phyloP scores from a whole-genome alignment of 208 protist genomes.

The Wallacemonas sp. region DNA sequence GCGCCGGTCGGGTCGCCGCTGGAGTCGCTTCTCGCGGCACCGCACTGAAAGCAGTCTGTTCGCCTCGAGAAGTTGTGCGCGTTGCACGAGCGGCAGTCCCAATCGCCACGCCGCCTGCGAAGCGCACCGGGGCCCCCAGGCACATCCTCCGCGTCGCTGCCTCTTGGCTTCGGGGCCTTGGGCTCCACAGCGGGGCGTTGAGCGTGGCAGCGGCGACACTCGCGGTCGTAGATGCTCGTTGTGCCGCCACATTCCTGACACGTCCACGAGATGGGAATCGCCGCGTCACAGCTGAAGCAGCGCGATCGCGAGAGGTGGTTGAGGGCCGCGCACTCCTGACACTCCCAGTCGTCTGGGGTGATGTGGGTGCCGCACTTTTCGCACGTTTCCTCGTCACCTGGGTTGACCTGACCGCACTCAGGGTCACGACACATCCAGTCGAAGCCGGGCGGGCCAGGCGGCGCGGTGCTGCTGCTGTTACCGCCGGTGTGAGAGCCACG shows the following conservation, averaged over 20 bases:
- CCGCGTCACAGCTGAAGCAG: slow-evolving; percentile 73
- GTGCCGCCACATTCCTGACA: slow-evolving; percentile 49
- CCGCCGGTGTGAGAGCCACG: background rate
- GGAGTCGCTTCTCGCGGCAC: too few relatives aligned
- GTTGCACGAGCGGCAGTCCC: slow-evolving; percentile 71
- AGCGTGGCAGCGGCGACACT: slow-evolving; percentile 56
- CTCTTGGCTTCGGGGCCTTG: slow-evolving; percentile 19
- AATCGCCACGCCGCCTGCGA: slow-evolving; percentile 42
- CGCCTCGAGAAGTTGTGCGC: slow-evolving; percentile 75
- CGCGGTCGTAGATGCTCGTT: slow-evolving; percentile 82
- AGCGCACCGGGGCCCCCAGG: background rate
- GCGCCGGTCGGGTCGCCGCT: too few relatives aligned
- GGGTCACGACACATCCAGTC: slow-evolving; percentile 87
- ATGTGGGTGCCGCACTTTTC: slow-evolving; percentile 62
- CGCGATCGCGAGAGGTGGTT: slow-evolving; percentile 74
- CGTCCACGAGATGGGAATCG: slow-evolving; percentile 77
- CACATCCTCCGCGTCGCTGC: background rate
- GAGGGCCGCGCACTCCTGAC: slow-evolving; percentile 70
- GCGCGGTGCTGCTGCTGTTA: slow-evolving; percentile 3
- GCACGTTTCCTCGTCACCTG: slow-evolving; percentile 79
- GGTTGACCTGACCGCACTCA: slow-evolving; percentile 66
- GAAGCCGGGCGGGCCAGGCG: slow-evolving; percentile 67
- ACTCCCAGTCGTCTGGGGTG: slow-evolving; percentile 76
- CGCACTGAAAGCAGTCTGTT: slow-evolving; percentile 74
- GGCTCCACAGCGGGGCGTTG: slow-evolving; percentile 51